A percentile compares a stretch with the other conserved stretches of the same genome.
phyloP scores from a whole-genome alignment of 371 early-diverging fungal species.

The Syncephalis plumigaleata region DNA sequence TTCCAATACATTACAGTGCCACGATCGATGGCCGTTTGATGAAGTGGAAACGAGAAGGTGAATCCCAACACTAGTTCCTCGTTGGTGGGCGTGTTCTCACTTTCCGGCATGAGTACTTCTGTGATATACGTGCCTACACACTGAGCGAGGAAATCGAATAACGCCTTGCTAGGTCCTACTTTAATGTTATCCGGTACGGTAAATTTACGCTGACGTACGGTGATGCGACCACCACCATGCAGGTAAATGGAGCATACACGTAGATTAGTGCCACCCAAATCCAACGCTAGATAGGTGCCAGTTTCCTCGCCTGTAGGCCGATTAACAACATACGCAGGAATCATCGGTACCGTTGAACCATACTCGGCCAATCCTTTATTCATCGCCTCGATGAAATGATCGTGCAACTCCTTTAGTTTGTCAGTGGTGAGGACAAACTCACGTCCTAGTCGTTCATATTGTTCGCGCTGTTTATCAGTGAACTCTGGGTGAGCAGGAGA shows the following conservation, averaged over 20 bases:
- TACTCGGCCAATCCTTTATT: constrained; percentile 42
- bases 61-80: constrained; percentile 37
- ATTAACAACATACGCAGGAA: constrained; percentile 70
- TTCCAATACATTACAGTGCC: constrained; percentile 76
- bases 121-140: constrained; percentile 31
- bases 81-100: constrained; percentile 6
- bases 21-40: constrained; percentile 53
- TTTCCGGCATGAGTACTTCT: constrained; percentile 14
- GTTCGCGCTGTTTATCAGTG: constrained; percentile 4
- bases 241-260: constrained; percentile 66
- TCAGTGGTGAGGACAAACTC: constrained; percentile 36
- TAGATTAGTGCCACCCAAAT: constrained; percentile 86
- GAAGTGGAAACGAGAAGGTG: constrained; percentile 71
- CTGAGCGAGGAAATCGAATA: constrained; percentile 84
- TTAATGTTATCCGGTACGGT: constrained; percentile 69
- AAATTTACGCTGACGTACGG: constrained; percentile 59
- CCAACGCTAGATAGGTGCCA: constrained; percentile 74
- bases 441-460: constrained; percentile 13
- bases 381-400: constrained; percentile 55
- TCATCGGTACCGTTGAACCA: constrained; percentile 52
- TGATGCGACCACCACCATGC: constrained; percentile 46
- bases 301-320: constrained; percentile 72
- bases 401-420: constrained; percentile 38
- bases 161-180: constrained; percentile 32
- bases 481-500: no score